Evolutionary conservation across 495 filamentous ascomycete genomes (phyloP).

Genomic region (Delitschia confertaspora): DNA sequence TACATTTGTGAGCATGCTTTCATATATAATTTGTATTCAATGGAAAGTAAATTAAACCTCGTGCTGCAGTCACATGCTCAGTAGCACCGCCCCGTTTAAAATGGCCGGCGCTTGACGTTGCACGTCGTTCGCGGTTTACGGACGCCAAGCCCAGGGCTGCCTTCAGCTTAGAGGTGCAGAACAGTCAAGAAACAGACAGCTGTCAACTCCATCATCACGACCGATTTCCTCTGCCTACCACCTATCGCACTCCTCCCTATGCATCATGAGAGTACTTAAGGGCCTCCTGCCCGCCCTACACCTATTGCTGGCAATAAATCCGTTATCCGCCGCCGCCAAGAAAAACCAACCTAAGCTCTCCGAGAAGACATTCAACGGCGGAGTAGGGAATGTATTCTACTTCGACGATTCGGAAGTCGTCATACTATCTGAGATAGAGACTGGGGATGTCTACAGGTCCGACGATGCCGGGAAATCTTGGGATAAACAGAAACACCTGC

Average conservation of each 20-base stretch:
- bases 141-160: no score
- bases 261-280: slow-evolving; percentile 28
- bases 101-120: no score
- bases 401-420: slow-evolving; percentile 78
- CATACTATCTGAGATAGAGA: slow-evolving; percentile 50
- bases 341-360: slow-evolving; percentile 46
- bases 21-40: no score
- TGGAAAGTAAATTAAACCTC: no score
- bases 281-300: slow-evolving; percentile 29
- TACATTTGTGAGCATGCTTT: no score
- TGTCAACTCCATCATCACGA: slow-evolving; percentile 5
- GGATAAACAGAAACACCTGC: slow-evolving; percentile 54
- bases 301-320: slow-evolving; percentile 23
- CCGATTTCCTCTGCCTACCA: not conserved
- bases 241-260: slow-evolving; percentile 10
- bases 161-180: no score
- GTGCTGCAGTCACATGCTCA: no score
- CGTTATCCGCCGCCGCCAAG: slow-evolving; percentile 36
- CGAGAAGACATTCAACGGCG: slow-evolving; percentile 49
- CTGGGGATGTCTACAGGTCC: slow-evolving; percentile 58
- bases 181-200: no score
- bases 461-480: slow-evolving; percentile 69
- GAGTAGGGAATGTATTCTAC: slow-evolving; percentile 63
- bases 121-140: no score
- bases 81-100: no score